These are phyloP conservation scores for Venturiaceae sp. DNA, from an alignment of 2,329 filamentous ascomycete species.

Conservation along the genomic window DNA sequence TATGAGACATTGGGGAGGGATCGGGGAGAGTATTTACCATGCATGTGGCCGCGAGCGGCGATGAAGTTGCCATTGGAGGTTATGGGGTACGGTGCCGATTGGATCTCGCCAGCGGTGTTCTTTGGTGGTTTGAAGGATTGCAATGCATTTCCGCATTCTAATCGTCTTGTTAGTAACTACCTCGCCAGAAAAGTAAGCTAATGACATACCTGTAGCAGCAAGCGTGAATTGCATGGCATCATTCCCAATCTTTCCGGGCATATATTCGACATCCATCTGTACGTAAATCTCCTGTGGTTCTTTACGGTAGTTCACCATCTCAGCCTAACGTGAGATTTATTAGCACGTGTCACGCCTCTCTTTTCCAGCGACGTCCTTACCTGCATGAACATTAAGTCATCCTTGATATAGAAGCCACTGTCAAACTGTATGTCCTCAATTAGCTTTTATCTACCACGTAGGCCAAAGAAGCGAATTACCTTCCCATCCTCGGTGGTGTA, in stretches of 20 bases:
- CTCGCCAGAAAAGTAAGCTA: too few species aligned
- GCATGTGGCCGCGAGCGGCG: background rate
- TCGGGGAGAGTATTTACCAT: too few species aligned
- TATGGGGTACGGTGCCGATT: background rate
- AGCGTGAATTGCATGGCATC: background rate
- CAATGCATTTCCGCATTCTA: background rate
- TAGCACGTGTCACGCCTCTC: background rate
- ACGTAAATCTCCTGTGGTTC: background rate
- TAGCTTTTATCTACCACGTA: too few species aligned
- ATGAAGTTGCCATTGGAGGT: background rate
- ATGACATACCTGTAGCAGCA: background rate
- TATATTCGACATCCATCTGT: slow-evolving; percentile 6
- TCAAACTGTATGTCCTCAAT: too few species aligned
- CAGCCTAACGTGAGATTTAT: background rate
- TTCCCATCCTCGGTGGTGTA: slow-evolving; percentile 1
- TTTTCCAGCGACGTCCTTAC: background rate
- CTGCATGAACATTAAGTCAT: slow-evolving; percentile 4
- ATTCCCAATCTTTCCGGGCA: background rate
- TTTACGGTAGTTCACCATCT: slow-evolving; percentile 4
- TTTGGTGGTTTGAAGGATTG: background rate
- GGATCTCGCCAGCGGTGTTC: background rate
- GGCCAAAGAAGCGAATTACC: too few species aligned
- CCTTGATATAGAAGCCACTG: background rate
- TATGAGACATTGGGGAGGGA: too few species aligned
- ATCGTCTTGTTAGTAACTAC: too few species aligned